Conservation (phyloP, 768 basidiomycete species). For the Melanogaster broomeanus region DNA sequence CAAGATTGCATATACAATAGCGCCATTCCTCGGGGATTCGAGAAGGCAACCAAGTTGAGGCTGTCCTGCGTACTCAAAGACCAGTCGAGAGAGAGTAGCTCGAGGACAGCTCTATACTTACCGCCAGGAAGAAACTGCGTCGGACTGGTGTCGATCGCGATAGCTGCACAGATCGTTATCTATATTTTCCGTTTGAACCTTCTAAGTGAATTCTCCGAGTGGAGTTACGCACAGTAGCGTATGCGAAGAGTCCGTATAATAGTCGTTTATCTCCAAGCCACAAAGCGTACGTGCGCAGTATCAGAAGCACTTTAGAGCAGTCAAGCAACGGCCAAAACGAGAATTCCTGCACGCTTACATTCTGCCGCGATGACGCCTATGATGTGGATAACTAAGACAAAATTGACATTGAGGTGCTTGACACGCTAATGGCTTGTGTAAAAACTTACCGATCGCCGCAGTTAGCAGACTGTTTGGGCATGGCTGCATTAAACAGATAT, state of each 20-base stretch:
- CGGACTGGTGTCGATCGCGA: conserved; percentile 1
- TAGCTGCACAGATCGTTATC: conserved; percentile 6
- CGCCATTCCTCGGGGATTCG: no score
- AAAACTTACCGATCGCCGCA: conserved; percentile 12
- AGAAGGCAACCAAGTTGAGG: not conserved
- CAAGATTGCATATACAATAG: no score
- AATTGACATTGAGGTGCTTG: not conserved
- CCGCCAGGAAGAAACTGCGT: conserved; percentile 5
- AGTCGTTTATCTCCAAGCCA: conserved; percentile 16
- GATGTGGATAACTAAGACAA: conserved; percentile 7
- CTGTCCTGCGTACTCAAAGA: not conserved
- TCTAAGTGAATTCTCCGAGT: not conserved
- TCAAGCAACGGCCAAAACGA: not conserved
- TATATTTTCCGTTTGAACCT: not conserved
- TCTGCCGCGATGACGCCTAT: conserved; percentile 8
- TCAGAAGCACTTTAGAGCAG: conserved; percentile 12
- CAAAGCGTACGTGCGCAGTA: conserved; percentile 22
- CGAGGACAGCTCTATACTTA: not conserved
- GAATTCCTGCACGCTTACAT: not conserved
- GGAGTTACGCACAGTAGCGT: conserved; percentile 3
- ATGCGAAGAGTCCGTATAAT: conserved; percentile 13
- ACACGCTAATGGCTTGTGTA: not conserved
- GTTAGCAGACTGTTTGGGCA: not conserved
- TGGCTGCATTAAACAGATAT: not conserved
- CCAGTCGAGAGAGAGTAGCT: not conserved